A percentile compares a stretch with the other conserved stretches of the same genome.
Evolutionary conservation across 345 rosid genomes (phyloP).

Genomic region (Arabidopsis arenosa): DNA sequence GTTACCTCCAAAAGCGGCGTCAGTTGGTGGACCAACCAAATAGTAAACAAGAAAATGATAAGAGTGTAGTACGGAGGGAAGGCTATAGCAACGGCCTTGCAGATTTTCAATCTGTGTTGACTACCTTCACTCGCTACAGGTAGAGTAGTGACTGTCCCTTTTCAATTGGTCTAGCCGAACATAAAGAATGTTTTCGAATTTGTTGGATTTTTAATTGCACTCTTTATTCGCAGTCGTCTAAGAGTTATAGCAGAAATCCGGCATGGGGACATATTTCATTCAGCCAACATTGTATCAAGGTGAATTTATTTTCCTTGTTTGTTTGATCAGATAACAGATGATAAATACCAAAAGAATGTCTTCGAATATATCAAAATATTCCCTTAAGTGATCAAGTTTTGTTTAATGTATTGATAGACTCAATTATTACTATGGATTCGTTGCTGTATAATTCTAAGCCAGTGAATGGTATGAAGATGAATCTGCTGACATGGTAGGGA

Average conservation of each 20-base stretch:
- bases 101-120: slow-evolving; percentile 86
- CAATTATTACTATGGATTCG: slow-evolving; percentile 31
- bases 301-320: slow-evolving; percentile 43
- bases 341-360: slow-evolving; percentile 4
- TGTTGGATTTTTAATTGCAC: slow-evolving; percentile 27
- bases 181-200: neutral
- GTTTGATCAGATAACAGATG: slow-evolving; percentile 22
- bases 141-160: slow-evolving; percentile 37
- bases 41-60: slow-evolving; percentile 65
- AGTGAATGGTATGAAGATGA: slow-evolving; percentile 21
- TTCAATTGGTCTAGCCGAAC: slow-evolving; percentile 12
- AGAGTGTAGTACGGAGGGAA: slow-evolving; percentile 67
- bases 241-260: slow-evolving; percentile 95
- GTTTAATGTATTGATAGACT: slow-evolving; percentile 36
- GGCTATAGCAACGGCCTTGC: slow-evolving; percentile 87
- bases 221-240: slow-evolving; percentile 65
- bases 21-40: slow-evolving; percentile 67
- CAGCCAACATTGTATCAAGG: slow-evolving; percentile 99
- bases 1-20: slow-evolving; percentile 94
- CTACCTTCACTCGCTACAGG: slow-evolving; percentile 93
- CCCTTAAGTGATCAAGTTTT: slow-evolving; percentile 23
- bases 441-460: slow-evolving; percentile 39
- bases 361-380: neutral
- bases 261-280: slow-evolving; percentile 95
- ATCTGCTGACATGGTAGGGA: slow-evolving; percentile 33